phyloP scores from a whole-genome alignment of 2,329 filamentous ascomycete species.

The Dactylonectria estremocensis region DNA sequence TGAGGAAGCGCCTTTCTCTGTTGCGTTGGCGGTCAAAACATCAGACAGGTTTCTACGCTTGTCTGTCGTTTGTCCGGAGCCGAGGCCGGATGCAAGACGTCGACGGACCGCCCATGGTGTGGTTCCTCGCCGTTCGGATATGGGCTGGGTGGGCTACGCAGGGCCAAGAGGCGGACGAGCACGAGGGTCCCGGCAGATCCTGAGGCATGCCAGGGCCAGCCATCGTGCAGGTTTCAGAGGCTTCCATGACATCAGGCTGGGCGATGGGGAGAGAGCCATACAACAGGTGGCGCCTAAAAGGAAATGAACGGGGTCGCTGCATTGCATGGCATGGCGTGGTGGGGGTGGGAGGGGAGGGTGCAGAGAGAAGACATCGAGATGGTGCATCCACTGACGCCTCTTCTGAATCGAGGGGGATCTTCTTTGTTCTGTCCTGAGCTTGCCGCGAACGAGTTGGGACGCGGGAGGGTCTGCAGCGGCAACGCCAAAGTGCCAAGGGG shows the following conservation, averaged over 20 bases:
- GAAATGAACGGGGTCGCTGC: slow-evolving; percentile 49
- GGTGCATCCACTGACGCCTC: slow-evolving; percentile 2
- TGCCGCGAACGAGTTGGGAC: slow-evolving; percentile 29
- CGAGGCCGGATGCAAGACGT: neutral
- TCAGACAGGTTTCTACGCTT: neutral
- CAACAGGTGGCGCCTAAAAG: slow-evolving; percentile 31
- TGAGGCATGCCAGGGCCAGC: slow-evolving; percentile 43
- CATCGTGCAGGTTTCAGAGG: slow-evolving; percentile 39
- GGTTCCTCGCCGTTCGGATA: slow-evolving; percentile 1
- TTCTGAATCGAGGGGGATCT: neutral
- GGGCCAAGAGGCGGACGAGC: slow-evolving; percentile 1
- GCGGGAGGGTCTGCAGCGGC: slow-evolving; percentile 37
- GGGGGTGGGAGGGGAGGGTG: slow-evolving; percentile 5
- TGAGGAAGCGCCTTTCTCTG: slow-evolving; percentile 44
- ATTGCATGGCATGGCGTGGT: slow-evolving; percentile 39
- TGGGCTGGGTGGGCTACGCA: neutral
- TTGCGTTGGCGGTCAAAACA: slow-evolving; percentile 13
- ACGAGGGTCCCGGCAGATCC: slow-evolving; percentile 13
- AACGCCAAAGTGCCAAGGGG: slow-evolving; percentile 13
- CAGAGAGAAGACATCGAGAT: slow-evolving; percentile 18
- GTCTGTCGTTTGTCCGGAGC: neutral
- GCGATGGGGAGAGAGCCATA: neutral
- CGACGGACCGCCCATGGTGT: slow-evolving; percentile 7
- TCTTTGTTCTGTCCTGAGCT: neutral
- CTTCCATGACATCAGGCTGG: slow-evolving; percentile 33